Conservation (phyloP, 352 stramenopile species). For the Phytophthora ohioensis region DNA sequence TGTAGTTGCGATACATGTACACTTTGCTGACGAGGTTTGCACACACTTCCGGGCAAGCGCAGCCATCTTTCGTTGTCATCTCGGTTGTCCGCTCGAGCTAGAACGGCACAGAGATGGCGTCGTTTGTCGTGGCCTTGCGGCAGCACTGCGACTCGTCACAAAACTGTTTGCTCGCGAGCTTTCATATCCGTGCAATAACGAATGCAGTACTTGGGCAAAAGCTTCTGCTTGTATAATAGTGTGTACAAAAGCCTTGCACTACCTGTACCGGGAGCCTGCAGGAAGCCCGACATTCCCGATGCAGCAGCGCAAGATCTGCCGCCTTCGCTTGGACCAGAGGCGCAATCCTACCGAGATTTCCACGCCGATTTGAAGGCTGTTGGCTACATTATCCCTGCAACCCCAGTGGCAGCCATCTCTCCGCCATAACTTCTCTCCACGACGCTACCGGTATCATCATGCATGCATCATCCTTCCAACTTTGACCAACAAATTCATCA, state of each 20-base stretch:
- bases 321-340: not conserved
- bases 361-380: constrained; percentile 1
- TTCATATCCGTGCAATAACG: not conserved
- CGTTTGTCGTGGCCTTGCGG: not conserved
- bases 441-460: not conserved
- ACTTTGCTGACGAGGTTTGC: not conserved
- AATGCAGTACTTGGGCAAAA: not conserved
- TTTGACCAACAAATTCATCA: not conserved
- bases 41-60: not conserved
- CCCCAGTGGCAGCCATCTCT: not conserved
- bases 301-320: constrained; percentile 15
- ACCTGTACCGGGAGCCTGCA: not conserved
- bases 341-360: constrained; percentile 9
- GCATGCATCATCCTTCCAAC: not conserved
- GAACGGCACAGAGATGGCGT: not conserved
- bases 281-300: not conserved
- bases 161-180: not conserved
- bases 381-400: constrained; percentile 3
- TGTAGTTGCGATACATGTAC: not conserved
- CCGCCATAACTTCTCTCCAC: not conserved
- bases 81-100: constrained; percentile 1
- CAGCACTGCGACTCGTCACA: not conserved
- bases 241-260: not conserved
- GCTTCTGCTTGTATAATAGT: not conserved
- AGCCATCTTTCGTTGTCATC: constrained; percentile 12